A percentile compares a stretch with the other conserved stretches of the same genome.
Evolutionary conservation across 345 rosid genomes (phyloP).

Genomic region (Eutrema yunnanense): DNA sequence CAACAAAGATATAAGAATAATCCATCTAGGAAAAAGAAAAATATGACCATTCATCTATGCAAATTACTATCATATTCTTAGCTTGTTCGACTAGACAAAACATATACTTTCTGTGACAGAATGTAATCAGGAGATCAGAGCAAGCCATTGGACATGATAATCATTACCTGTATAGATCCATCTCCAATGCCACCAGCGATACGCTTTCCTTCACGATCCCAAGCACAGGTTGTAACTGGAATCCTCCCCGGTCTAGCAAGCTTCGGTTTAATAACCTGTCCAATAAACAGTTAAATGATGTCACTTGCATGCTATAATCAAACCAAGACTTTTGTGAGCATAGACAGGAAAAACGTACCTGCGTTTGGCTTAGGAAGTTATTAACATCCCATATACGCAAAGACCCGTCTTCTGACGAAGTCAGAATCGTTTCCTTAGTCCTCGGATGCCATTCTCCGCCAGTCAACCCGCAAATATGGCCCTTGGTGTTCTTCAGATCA

Average conservation of each 20-base stretch:
- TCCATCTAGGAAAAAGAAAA: background rate
- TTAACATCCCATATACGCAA: conserved; percentile 97
- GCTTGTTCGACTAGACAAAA: background rate
- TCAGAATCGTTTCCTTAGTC: conserved; percentile 73
- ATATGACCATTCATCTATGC: background rate
- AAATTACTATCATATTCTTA: background rate
- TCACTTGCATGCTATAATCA: conserved; percentile 5
- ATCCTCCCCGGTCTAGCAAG: conserved; percentile 97
- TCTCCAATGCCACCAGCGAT: conserved; percentile 90
- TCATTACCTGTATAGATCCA: conserved; percentile 86
- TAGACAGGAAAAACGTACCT: conserved; percentile 35
- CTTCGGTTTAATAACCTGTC: conserved; percentile 93
- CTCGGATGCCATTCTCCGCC: conserved; percentile 96
- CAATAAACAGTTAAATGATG: conserved; percentile 14
- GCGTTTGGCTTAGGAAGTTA: conserved; percentile 89
- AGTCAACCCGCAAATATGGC: conserved; percentile 90
- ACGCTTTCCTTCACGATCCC: conserved; percentile 93
- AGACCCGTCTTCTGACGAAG: conserved; percentile 97
- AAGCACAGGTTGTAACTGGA: conserved; percentile 88
- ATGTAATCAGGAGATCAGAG: background rate
- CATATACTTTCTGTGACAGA: background rate
- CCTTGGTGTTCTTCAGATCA: conserved; percentile 94
- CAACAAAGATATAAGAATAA: background rate
- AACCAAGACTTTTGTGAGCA: background rate
- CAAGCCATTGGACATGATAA: background rate